phyloP scores from a whole-genome alignment of 2,329 filamentous ascomycete species.

The Uncinocarpus reesii region DNA sequence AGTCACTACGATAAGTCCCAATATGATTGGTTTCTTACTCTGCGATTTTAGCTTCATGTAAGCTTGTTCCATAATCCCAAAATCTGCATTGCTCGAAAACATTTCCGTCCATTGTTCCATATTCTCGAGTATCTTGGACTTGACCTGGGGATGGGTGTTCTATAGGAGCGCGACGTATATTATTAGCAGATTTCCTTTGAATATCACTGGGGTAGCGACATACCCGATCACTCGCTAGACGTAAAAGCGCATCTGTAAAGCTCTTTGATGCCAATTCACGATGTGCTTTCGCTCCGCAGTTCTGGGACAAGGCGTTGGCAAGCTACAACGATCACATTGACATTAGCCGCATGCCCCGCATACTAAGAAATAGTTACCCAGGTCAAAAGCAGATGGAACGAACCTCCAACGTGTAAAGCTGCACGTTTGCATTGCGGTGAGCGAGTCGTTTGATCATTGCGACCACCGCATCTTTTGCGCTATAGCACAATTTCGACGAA shows the following conservation, averaged over 20 bases:
- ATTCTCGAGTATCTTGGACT: slow-evolving; percentile 89
- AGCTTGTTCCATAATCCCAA: slow-evolving; percentile 95
- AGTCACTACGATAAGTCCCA: not conserved
- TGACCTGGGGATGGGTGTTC: slow-evolving; percentile 93
- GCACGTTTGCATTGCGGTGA: slow-evolving; percentile 90
- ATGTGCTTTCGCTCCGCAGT: slow-evolving; percentile 78
- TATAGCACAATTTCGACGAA: slow-evolving; percentile 19
- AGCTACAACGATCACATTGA: slow-evolving; percentile 44
- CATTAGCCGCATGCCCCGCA: not conserved
- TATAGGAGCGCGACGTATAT: slow-evolving; percentile 20
- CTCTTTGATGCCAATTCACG: slow-evolving; percentile 81
- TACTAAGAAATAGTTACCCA: too few relatives aligned
- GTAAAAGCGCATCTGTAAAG: slow-evolving; percentile 85
- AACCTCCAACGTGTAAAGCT: slow-evolving; percentile 86
- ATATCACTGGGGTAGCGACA: slow-evolving; percentile 15
- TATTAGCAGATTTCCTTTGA: not conserved
- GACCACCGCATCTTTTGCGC: slow-evolving; percentile 73
- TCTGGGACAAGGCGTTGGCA: slow-evolving; percentile 82
- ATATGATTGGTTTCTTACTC: slow-evolving; percentile 36
- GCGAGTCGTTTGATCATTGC: slow-evolving; percentile 85
- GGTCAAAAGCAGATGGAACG: slow-evolving; percentile 13
- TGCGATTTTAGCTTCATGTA: slow-evolving; percentile 74
- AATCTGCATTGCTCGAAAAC: slow-evolving; percentile 78
- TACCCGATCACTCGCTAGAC: slow-evolving; percentile 75
- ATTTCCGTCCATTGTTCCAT: slow-evolving; percentile 96